phyloP scores from a whole-genome alignment of 73 alveolate species.

The Blepharisma japonicum region DNA sequence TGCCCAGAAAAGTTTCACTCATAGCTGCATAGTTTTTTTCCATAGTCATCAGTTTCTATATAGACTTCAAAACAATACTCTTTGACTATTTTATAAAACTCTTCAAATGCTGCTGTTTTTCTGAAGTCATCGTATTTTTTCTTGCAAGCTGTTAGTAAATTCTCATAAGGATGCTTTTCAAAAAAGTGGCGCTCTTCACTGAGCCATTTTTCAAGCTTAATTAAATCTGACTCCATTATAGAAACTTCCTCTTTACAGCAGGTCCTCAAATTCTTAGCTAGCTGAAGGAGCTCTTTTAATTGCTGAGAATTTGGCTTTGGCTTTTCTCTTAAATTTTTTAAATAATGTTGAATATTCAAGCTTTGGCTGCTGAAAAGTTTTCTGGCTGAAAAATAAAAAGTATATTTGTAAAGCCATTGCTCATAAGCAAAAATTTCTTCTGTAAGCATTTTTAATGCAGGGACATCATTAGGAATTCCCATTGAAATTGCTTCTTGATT shows the following conservation, averaged over 20 bases:
- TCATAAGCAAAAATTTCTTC: background rate
- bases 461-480: background rate
- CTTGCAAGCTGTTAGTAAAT: background rate
- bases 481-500: conserved; percentile 16
- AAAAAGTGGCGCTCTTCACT: background rate
- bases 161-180: background rate
- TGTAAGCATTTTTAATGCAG: background rate
- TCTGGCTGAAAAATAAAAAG: background rate
- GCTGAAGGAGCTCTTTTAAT: background rate
- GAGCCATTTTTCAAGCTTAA: background rate
- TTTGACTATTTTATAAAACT: conserved; percentile 15
- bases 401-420: conserved; percentile 17
- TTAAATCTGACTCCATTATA: conserved; percentile 3
- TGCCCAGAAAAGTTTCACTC: conserved; percentile 21
- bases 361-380: conserved; percentile 14
- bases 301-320: background rate
- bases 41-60: conserved; percentile 1
- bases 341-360: conserved; percentile 7
- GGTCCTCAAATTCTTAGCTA: background rate
- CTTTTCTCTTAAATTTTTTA: background rate
- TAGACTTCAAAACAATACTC: conserved; percentile 15
- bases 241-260: background rate
- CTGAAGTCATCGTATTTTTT: background rate
- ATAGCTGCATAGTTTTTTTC: conserved; percentile 2
- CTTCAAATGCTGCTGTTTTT: background rate